Evolutionary conservation across 164 flowering plant genomes (phyloP).

Genomic region (Magnolia officinalis): DNA sequence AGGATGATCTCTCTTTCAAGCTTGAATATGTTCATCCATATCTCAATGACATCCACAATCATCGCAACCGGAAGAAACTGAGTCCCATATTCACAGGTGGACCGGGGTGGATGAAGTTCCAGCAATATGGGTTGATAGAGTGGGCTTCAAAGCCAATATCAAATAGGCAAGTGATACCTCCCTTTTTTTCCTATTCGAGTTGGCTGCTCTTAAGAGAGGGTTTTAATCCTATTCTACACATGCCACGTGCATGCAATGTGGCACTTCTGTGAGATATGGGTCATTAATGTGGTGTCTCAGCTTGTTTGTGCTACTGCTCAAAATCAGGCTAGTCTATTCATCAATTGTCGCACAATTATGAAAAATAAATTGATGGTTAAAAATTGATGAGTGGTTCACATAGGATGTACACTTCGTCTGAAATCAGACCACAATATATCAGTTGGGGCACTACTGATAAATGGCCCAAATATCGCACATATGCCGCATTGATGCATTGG

Average conservation of each 20-base stretch:
- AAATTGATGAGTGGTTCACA: no score
- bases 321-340: no score
- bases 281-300: background rate
- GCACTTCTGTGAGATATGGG: background rate
- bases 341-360: background rate
- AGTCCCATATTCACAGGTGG: constrained; percentile 99
- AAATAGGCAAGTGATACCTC: constrained; percentile 59
- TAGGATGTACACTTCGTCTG: no score
- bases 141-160: constrained; percentile 87
- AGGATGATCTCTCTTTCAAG: constrained; percentile 98
- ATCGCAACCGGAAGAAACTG: constrained; percentile 81
- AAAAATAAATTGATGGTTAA: background rate
- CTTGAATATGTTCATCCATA: constrained; percentile 97
- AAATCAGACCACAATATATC: no score
- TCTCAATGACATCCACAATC: constrained; percentile 69
- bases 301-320: no score
- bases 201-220: background rate
- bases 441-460: no score
- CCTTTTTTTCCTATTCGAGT: background rate
- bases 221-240: no score
- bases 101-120: constrained; percentile 97
- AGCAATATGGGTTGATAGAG: constrained; percentile 96
- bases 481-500: background rate
- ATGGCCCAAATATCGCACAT: background rate
- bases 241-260: background rate